A percentile compares a stretch with the other conserved stretches of the same genome.
phyloP scores from a whole-genome alignment of 2,329 filamentous ascomycete species.

The Aspergillus luchuensis region DNA sequence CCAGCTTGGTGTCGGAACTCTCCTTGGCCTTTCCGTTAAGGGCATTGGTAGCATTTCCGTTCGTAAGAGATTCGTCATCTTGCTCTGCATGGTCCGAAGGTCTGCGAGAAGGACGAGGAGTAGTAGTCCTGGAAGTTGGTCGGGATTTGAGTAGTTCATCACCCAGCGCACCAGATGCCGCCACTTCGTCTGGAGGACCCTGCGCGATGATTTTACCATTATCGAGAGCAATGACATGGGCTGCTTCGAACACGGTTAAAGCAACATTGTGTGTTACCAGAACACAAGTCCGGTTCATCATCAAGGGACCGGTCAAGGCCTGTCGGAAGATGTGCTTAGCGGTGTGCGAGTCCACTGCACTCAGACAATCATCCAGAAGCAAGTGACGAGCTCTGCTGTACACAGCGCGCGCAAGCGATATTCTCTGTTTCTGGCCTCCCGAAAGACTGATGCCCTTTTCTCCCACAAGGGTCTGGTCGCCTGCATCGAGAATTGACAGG shows the following conservation, averaged over 20 bases:
- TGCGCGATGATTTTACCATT: constrained; percentile 79
- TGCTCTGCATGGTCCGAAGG: constrained; percentile 72
- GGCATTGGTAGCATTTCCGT: constrained; percentile 44
- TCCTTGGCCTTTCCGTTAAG: constrained; percentile 43
- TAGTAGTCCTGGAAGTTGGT: constrained; percentile 69
- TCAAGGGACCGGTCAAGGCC: constrained; percentile 84
- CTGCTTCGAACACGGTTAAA: constrained; percentile 78
- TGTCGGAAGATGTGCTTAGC: constrained; percentile 98
- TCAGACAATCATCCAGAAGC: constrained; percentile 90
- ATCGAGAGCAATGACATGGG: constrained; percentile 80
- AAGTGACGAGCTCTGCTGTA: constrained; percentile 93
- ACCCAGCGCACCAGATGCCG: constrained; percentile 83
- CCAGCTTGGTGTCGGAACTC: constrained; percentile 51
- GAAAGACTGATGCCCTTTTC: constrained; percentile 97
- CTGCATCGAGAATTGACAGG: constrained; percentile 85
- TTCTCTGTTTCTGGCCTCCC: constrained; percentile 95
- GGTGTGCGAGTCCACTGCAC: constrained; percentile 95
- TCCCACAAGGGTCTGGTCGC: constrained; percentile 90
- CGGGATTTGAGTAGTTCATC: constrained; percentile 79
- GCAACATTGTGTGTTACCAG: constrained; percentile 93
- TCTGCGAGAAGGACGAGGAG: constrained; percentile 73
- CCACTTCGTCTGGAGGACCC: constrained; percentile 75
- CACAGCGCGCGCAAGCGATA: constrained; percentile 93
- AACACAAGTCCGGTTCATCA: constrained; percentile 87
- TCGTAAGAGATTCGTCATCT: constrained; percentile 55